Percentiles rank a stretch among this genome's conserved stretches.
phyloP scores from a whole-genome alignment of 2,329 filamentous ascomycete species.

The Massarina eburnea region DNA sequence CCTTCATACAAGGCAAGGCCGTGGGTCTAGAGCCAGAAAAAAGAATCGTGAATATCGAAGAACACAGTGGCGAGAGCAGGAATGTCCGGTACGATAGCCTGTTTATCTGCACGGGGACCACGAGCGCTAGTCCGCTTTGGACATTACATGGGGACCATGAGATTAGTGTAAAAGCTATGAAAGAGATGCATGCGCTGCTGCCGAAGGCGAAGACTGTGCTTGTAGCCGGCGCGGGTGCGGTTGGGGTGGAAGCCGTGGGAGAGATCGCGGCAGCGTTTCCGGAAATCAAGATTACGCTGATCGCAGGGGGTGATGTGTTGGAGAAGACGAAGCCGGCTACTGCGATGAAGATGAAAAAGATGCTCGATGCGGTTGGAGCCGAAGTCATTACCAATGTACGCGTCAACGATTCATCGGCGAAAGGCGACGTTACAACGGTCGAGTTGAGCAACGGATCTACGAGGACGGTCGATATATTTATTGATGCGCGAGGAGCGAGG shows the following conservation, averaged over 20 bases:
- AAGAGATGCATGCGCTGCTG: conserved; percentile 26
- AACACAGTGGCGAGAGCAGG: conserved; percentile 7
- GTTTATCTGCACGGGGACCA: conserved; percentile 39
- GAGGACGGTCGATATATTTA: conserved; percentile 34
- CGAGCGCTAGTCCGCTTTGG: conserved; percentile 32
- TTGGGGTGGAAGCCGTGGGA: conserved; percentile 41
- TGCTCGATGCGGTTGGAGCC: conserved; percentile 31
- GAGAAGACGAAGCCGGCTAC: conserved; percentile 20
- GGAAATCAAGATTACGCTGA: conserved; percentile 27
- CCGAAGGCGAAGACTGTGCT: conserved; percentile 31
- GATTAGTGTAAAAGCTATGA: conserved; percentile 29
- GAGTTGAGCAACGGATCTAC: conserved; percentile 23
- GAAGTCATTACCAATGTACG: conserved; percentile 23
- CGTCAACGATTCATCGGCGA: not conserved
- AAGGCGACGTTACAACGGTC: not conserved
- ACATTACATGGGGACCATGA: conserved; percentile 36
- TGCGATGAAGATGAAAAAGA: conserved; percentile 27
- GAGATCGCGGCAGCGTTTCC: conserved; percentile 31
- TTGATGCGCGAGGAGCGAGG: conserved; percentile 32
- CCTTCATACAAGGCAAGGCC: conserved; percentile 35
- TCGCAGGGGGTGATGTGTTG: conserved; percentile 31
- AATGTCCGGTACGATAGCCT: conserved; percentile 34
- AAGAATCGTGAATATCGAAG: conserved; percentile 16
- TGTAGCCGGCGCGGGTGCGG: conserved; percentile 38
- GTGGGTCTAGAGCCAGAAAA: conserved; percentile 15